phyloP scores from a whole-genome alignment of 2,329 filamentous ascomycete species.

The Ilyonectria sp. region DNA sequence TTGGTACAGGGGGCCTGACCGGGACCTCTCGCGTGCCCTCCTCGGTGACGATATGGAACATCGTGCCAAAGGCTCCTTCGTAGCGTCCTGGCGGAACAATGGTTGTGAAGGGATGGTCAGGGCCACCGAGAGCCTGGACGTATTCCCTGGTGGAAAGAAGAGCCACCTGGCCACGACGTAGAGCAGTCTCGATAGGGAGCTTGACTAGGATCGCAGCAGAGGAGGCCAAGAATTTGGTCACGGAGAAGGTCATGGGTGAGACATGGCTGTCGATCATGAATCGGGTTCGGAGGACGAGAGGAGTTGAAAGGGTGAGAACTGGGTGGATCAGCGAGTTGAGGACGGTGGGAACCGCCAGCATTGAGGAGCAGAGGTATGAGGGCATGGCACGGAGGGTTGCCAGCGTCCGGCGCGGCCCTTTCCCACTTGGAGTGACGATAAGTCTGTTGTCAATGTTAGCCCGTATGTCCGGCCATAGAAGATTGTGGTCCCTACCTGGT shows the following conservation, averaged over 20 bases:
- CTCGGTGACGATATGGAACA: constrained; percentile 87
- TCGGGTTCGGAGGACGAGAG: constrained; percentile 87
- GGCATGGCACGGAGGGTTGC: constrained; percentile 84
- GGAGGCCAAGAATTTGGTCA: constrained; percentile 86
- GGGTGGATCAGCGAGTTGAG: constrained; percentile 89
- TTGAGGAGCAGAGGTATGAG: constrained; percentile 79
- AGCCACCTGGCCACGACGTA: constrained; percentile 88
- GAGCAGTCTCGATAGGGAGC: constrained; percentile 91
- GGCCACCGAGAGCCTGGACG: constrained; percentile 62
- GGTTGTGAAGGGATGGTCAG: constrained; percentile 71
- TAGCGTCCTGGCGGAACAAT: constrained; percentile 88
- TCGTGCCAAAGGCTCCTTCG: constrained; percentile 89
- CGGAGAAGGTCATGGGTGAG: constrained; percentile 85
- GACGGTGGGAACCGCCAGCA: constrained; percentile 85
- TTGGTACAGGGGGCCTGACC: constrained; percentile 50
- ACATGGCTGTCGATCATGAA: constrained; percentile 86
- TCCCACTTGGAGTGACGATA: constrained; percentile 85
- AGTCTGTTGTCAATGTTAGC: constrained; percentile 70
- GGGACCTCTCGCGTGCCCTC: constrained; percentile 77
- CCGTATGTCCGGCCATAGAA: background rate
- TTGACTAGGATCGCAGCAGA: constrained; percentile 87
- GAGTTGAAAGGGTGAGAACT: constrained; percentile 84
- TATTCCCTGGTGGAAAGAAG: constrained; percentile 73
- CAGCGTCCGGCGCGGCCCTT: constrained; percentile 82
- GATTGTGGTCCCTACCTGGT: constrained; percentile 68